Base-by-base conservation (phyloP, 148 eudicot genomes). In the Nepenthes gracilis region DNA sequence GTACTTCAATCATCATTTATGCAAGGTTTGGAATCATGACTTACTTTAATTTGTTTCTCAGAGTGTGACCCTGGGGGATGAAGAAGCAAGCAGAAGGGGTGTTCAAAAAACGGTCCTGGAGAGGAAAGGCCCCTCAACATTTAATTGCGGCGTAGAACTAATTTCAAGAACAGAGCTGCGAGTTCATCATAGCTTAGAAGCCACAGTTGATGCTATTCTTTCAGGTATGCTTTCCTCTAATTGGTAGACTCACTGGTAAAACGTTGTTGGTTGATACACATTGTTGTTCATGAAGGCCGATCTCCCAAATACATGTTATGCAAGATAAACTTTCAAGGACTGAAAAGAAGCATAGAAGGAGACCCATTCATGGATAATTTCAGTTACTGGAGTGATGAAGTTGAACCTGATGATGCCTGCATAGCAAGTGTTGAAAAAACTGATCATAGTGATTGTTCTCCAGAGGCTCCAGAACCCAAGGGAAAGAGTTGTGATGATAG, bases 21-120 rank as follows among this genome's bases (percentile, higher is more conserved):
- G 32, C 32, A 52, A 52, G n/a, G 55, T 12, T 4, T 12, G 4
- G 55, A 52, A 45, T 35, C n/a, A 33, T 14, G 48, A 54, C 43
- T 60, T 57, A 43, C 61, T 52, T 55, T 65, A 36, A 47, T 68
- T 53, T 64, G 36, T 74, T 63, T 59, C 23, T 23, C 79, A 92
- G 98, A 92, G 88, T 76, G 98, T 92, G 73, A 92, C 96, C 35
- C 68, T 92, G 70, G 98, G 98, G 54, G 98, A 92, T 75, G 98
- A 92, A 81, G 98, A 88, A 80, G 98, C 98, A 62, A 88, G 82
- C 72, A 68, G 96, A 66, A 85, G 98, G 68, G 86, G 95, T 68
- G 96, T 86, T 58, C 98, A 88, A 72, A 92, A 92, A 80, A 80
- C 94, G 1, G 79, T 92, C 51, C 71, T 75, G 64, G 98, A 92